Base-by-base conservation (phyloP, 148 eudicot species). In the Dysphania ambrosioides region DNA sequence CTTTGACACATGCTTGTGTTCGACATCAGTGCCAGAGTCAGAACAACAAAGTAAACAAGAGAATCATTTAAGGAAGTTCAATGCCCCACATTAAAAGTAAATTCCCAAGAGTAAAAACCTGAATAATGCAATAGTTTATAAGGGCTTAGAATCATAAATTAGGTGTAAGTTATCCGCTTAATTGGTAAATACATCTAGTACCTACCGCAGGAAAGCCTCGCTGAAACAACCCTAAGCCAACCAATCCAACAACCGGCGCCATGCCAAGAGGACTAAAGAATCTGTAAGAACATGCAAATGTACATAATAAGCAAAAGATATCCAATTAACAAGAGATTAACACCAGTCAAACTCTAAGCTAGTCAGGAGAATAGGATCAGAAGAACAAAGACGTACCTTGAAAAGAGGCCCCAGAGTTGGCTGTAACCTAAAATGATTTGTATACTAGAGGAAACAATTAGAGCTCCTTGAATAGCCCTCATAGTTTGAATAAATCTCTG, bases 211-310 rank as follows among this genome's bases (percentile, higher is more conserved):
- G 97, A 87, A 96, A 96, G 75, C 99, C 99, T 72, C 88, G 86
- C 66, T 90, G 93, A 82, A 92, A 89, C 79, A 96, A 81, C 31
- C 99, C 99, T 79, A 96, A 88, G 78, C 99, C 99, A 69, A 92
- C 88, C 82, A 96, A 88, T 78, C 99, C 97, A 66, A 96, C 99
- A 69, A 92, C 99, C 72, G 99, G 99, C 44, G 97, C 91, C 99
- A 96, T 96, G 60, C 99, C 99, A 79, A 96, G 97, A 77, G 99
- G 99, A 82, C 97, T 96, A 78, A 96, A 96, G 77, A 95, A 92
- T 76, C 97, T 95, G 92, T 29, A 77, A 79, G 18, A 44, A 70
- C n/a, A 55, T 19, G 68, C 55, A 61, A 38, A 65, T 31, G 71
- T 60, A 40, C 66, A 27, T 34, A 42, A 63, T 29, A 71, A 60